Percentiles rank a stretch among this genome's conserved stretches.
These are phyloP conservation scores for Amanita inopinata DNA, from an alignment of 768 basidiomycete species.

Conservation along the genomic window DNA sequence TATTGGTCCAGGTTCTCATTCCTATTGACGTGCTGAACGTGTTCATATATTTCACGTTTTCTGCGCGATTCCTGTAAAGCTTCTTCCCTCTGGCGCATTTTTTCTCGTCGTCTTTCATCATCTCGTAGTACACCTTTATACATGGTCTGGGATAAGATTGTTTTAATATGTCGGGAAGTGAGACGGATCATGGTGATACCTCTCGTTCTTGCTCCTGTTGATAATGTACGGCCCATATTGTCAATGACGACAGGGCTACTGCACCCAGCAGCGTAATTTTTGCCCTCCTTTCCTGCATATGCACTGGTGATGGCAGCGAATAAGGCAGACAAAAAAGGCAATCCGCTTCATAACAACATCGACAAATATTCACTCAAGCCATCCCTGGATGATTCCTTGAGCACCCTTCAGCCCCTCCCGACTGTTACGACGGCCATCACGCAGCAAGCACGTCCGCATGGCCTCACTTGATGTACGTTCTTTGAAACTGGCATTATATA, in stretches of 20 bases:
- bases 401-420: not conserved
- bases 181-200: constrained; percentile 26
- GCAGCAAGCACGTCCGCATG: constrained; percentile 21
- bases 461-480: constrained; percentile 29
- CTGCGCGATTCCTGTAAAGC: constrained; percentile 50
- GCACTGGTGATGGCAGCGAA: constrained; percentile 11
- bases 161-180: constrained; percentile 3
- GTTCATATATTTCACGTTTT: constrained; percentile 61
- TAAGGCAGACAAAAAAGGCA: constrained; percentile 12
- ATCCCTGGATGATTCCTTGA: constrained; percentile 5
- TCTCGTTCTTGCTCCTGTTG: constrained; percentile 78
- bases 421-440: not conserved
- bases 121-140: constrained; percentile 85
- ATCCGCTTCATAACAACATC: constrained; percentile 10
- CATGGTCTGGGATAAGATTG: constrained; percentile 54
- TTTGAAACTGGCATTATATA: constrained; percentile 8
- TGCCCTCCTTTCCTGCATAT: constrained; percentile 58
- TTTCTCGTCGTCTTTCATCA: constrained; percentile 70
- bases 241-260: constrained; percentile 49
- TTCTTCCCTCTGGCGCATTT: constrained; percentile 56
- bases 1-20: constrained; percentile 5
- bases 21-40: constrained; percentile 29
- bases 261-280: constrained; percentile 68
- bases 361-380: constrained; percentile 6
- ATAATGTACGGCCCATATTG: constrained; percentile 85